Conservation (phyloP, 2,329 filamentous ascomycete species). For the Seiridium cupressi region DNA sequence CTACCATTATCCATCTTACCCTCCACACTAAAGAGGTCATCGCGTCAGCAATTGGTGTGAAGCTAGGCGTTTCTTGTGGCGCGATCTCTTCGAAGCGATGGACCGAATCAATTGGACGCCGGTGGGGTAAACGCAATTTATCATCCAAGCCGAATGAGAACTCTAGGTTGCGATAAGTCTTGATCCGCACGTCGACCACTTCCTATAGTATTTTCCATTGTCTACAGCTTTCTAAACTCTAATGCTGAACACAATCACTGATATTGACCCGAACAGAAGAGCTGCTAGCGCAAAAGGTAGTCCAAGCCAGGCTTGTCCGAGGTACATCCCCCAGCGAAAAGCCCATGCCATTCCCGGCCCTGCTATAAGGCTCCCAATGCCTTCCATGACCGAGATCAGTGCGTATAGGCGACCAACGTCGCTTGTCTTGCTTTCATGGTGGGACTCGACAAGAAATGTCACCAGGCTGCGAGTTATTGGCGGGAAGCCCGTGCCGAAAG, state of each 20-base stretch:
- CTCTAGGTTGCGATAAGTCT: no score
- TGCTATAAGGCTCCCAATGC: not conserved
- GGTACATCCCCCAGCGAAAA: not conserved
- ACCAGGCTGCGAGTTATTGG: slow-evolving; percentile 1
- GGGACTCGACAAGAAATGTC: not conserved
- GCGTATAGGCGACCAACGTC: slow-evolving; percentile 2
- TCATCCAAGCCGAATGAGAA: no score
- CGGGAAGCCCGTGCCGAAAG: not conserved
- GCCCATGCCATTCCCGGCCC: slow-evolving; percentile 2
- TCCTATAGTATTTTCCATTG: no score
- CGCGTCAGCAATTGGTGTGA: no score
- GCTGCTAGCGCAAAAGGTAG: slow-evolving; percentile 1
- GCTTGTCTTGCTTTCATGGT: not conserved
- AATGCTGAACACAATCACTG: slow-evolving; percentile 3
- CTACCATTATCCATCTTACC: no score
- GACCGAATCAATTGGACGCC: no score
- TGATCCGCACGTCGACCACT: no score
- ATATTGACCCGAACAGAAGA: not conserved
- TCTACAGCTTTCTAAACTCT: not conserved
- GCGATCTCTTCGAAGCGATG: no score
- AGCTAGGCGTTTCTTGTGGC: no score
- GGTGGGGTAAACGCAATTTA: no score
- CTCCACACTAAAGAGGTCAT: no score
- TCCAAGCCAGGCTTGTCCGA: slow-evolving; percentile 3
- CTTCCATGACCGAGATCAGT: slow-evolving; percentile 3